Evolutionary conservation across 306 rosid genomes (phyloP).

Genomic region (Medicago lupulina): DNA sequence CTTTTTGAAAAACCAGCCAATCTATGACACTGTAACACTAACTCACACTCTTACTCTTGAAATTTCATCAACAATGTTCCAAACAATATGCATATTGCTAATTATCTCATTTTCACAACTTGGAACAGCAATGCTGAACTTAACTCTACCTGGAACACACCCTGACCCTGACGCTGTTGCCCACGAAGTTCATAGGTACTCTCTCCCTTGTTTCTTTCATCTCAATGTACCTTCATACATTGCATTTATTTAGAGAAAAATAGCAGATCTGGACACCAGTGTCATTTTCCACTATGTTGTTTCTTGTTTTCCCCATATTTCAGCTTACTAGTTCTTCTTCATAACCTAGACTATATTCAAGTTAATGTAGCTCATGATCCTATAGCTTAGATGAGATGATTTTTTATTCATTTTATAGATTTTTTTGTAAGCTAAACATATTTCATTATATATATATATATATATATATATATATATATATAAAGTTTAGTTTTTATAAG

Average conservation of each 20-base stretch:
- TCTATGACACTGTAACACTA: conserved; percentile 26
- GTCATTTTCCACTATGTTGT: neutral
- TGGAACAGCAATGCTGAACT: conserved; percentile 59
- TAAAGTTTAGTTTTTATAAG: neutral
- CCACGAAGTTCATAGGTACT: conserved; percentile 77
- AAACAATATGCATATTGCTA: conserved; percentile 62
- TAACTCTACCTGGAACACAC: conserved; percentile 86
- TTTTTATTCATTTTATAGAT: neutral
- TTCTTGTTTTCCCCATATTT: neutral
- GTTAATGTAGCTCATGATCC: neutral
- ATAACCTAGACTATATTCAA: neutral
- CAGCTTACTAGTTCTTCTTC: neutral
- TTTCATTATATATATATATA: neutral
- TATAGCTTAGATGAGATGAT: neutral
- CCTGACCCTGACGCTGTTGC: conserved; percentile 89
- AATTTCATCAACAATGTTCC: conserved; percentile 53
- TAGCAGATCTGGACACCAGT: conserved; percentile 38
- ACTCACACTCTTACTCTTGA: neutral
- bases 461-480: neutral
- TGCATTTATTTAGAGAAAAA: neutral
- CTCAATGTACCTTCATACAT: conserved; percentile 37
- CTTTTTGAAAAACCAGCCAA: conserved; percentile 39
- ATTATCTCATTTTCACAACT: conserved; percentile 48
- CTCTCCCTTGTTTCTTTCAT: conserved; percentile 27
- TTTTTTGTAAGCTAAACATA: neutral